Base-by-base conservation (phyloP, 177 flowering plant species). In the Vitis hybrid region DNA sequence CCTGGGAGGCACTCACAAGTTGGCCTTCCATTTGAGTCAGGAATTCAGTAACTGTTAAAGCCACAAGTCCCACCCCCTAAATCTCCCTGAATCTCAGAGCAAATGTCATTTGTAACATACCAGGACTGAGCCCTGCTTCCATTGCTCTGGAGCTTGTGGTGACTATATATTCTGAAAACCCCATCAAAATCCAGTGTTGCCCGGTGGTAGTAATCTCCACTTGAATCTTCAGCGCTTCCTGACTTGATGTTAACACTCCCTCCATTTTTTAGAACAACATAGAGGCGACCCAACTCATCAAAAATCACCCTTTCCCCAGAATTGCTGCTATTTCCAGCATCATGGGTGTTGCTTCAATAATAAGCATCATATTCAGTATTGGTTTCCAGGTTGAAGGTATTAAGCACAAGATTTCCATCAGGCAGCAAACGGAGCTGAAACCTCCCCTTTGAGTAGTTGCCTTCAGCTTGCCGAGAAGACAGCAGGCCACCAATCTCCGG, bases 151-250 rank as follows among this genome's bases (percentile, higher is more conserved):
- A 6, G 26, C 48, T 32, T 66, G 5, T 23, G 23, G 23, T 23
- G 58, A 51, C 7, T 13, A 55, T 54, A 66, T 15, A 10, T 59
- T 21, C 12, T 51, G 48, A 54, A 66, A 51, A 54, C 18, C n/a
- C 60, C 68, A 54, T 66, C 68, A 26, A 19, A 26, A 51, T 54
- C 51, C 10, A 65, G 56, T 7, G 17, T 65, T 19, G 56, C 56
- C 18, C 54, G 3, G 39, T n/a, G 6, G 39, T 51, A 65, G 34
- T 4, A 51, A 19, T 51, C 68, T 51, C 12, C 15, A 39, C 3
- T 23, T 23, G 26, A 2, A 2, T 2, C 26, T 23, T 23, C 23
- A 23, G 26, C 26, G 0, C 6, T 62, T n/a, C 15, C 10, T 4
- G 50, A 10, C 8, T 7, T 13, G 18, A 26, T 6, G 11, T 7